Evolutionary conservation across 176 grass and related monocot species (phyloP).

Genomic region (barley (Hordeum vulgare)): DNA sequence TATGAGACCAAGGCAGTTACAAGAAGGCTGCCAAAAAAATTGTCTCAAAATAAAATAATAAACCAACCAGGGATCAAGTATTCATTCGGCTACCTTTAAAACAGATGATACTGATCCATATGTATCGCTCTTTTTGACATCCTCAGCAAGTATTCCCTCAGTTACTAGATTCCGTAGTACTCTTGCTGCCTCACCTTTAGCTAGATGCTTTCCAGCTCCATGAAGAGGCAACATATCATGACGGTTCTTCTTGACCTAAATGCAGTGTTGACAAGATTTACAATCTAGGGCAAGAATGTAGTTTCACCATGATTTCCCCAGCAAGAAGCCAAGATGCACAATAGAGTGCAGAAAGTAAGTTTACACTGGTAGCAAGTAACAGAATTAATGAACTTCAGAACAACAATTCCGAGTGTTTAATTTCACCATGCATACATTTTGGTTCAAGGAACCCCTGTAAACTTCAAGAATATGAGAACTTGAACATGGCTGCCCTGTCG

Average conservation of each 20-base stretch:
- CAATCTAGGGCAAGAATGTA: neutral
- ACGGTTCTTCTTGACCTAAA: constrained; percentile 73
- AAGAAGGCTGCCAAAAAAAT: neutral
- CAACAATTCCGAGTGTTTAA: neutral
- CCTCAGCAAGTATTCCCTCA: constrained; percentile 74
- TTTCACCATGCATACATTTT: constrained; percentile 64
- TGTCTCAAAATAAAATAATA: neutral
- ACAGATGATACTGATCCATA: constrained; percentile 87
- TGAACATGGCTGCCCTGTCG: constrained; percentile 34
- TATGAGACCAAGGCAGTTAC: neutral
- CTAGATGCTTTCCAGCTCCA: constrained; percentile 75
- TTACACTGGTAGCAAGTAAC: neutral
- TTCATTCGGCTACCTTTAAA: constrained; percentile 51
- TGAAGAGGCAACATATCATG: constrained; percentile 76
- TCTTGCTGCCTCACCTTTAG: constrained; percentile 69
- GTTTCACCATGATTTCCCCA: neutral
- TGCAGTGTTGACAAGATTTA: neutral
- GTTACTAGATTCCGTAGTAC: constrained; percentile 69
- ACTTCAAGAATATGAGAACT: constrained; percentile 88
- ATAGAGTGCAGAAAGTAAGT: neutral
- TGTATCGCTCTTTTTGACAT: constrained; percentile 64
- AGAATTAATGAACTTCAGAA: neutral
- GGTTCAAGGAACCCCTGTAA: constrained; percentile 71
- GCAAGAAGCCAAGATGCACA: neutral
- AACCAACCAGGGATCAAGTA: neutral